Base-by-base conservation (phyloP, 106 monocot genomes). In the Gastrodia elata region DNA sequence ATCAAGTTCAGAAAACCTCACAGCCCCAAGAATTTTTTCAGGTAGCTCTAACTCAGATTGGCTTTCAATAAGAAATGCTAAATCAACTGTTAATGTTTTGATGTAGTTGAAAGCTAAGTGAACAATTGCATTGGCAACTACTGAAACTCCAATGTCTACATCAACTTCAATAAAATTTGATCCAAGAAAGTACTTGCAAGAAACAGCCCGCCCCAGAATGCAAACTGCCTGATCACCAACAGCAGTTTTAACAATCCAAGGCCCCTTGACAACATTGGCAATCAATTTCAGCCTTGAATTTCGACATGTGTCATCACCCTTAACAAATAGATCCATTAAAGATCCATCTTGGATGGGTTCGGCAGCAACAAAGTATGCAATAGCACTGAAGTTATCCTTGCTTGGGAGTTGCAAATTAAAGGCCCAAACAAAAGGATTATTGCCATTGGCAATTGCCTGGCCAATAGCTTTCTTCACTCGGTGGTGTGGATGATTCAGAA, bases 201-300 rank as follows among this genome's bases (percentile, higher is more conserved):
- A 77, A 80, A 97, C 74, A 71, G 96, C 89, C 61, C 80, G 69
- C 9, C 96, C 92, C 20, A 97, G 79, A 78, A 97, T 81, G 68
- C 96, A 97, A 14, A 97, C 86, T 3, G 92, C 96, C 61, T 97
- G 96, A 77, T 97, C 96, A 6, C 96, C 96, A 40, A 97, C 96
- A 65, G 96, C 96, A 34, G 85, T 84, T 80, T 85, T 85, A 14
- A 97, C 96, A 40, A 97, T 88, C 96, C 96, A 97, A 35, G 96
- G 96, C 26, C 92, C 96, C 35, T 86, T 83, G 30, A 87, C 85
- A 71, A 97, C 81, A 68, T 97, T 97, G n/a, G 92, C 96, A 68
- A 97, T 97, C 73, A 97, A 65, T 78, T 97, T 97, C 39, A 97
- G 89, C 76, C 96, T 86, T 30, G 96, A 92, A 42, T 97, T 97